phyloP scores from a whole-genome alignment of 441 rosid genomes.

The Geranium incanum region DNA sequence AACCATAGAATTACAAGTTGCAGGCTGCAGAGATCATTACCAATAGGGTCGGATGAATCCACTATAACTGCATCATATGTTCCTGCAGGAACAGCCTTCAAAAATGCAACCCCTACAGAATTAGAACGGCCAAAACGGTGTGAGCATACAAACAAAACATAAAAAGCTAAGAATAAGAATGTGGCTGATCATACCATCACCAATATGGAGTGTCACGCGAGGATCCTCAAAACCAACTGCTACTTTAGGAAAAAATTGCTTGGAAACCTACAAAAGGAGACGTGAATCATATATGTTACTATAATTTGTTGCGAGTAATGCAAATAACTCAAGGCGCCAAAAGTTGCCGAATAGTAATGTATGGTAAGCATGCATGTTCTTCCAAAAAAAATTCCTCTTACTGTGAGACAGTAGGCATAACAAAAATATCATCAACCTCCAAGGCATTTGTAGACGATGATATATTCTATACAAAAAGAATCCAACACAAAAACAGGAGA shows the following conservation, averaged over 20 bases:
- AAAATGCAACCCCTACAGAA: conserved; percentile 70
- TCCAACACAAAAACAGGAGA: neutral
- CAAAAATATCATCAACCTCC: neutral
- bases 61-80: conserved; percentile 86
- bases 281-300: neutral
- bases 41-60: conserved; percentile 89
- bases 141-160: neutral
- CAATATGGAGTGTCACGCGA: conserved; percentile 68
- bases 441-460: neutral
- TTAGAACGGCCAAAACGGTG: neutral
- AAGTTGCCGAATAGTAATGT: no score
- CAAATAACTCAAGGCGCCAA: no score
- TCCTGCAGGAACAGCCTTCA: conserved; percentile 67
- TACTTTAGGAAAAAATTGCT: conserved; percentile 64
- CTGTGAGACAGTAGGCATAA: neutral
- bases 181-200: conserved; percentile 56
- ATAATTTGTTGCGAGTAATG: neutral
- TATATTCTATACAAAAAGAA: neutral
- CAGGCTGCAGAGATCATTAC: conserved; percentile 25
- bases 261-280: conserved; percentile 51
- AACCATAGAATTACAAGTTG: neutral
- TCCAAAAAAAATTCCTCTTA: neutral
- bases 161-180: neutral
- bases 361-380: neutral
- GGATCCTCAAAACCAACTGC: conserved; percentile 86